Percentiles rank a stretch among this genome's conserved stretches.
These are phyloP conservation scores for Rhizopogon roseolus DNA, from an alignment of 768 basidiomycete genomes.

Conservation along the genomic window DNA sequence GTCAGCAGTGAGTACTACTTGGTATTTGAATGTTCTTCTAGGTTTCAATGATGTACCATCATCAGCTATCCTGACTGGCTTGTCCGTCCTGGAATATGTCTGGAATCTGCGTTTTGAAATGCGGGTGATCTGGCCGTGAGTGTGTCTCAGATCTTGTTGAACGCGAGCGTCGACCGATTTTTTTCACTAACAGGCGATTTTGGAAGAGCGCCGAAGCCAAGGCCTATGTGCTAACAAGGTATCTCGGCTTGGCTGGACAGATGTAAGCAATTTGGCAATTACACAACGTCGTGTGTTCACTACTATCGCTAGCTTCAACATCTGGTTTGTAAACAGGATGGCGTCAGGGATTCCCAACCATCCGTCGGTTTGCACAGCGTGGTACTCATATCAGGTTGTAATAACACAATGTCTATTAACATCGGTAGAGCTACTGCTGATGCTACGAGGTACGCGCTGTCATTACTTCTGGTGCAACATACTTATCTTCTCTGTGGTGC, in stretches of 20 bases:
- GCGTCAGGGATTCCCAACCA: slow-evolving; percentile 5
- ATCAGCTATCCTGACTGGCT: too few relatives aligned
- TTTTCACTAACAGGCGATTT: neutral
- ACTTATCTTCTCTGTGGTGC: neutral
- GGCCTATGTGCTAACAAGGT: slow-evolving; percentile 10
- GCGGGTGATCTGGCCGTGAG: slow-evolving; percentile 20
- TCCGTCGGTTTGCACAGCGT: slow-evolving; percentile 6
- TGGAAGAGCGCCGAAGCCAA: neutral
- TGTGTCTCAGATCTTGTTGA: neutral
- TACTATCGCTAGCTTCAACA: slow-evolving; percentile 11
- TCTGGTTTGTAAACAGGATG: slow-evolving; percentile 18
- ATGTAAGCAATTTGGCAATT: slow-evolving; percentile 7
- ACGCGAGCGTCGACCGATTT: neutral
- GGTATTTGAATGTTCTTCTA: too few relatives aligned
- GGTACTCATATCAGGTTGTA: slow-evolving; percentile 14
- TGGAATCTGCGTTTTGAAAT: too few relatives aligned
- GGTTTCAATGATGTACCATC: too few relatives aligned
- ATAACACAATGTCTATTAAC: slow-evolving; percentile 11
- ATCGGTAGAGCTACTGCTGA: slow-evolving; percentile 8
- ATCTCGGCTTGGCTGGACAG: slow-evolving; percentile 12
- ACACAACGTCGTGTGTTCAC: neutral
- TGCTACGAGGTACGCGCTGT: slow-evolving; percentile 12
- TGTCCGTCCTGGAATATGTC: too few relatives aligned
- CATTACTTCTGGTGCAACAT: neutral
- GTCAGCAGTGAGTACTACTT: neutral